Percentiles rank a stretch among this genome's conserved stretches.
These are phyloP conservation scores for Chytriomyces sp. DNA, from an alignment of 192 early-diverging fungal species.

Conservation along the genomic window DNA sequence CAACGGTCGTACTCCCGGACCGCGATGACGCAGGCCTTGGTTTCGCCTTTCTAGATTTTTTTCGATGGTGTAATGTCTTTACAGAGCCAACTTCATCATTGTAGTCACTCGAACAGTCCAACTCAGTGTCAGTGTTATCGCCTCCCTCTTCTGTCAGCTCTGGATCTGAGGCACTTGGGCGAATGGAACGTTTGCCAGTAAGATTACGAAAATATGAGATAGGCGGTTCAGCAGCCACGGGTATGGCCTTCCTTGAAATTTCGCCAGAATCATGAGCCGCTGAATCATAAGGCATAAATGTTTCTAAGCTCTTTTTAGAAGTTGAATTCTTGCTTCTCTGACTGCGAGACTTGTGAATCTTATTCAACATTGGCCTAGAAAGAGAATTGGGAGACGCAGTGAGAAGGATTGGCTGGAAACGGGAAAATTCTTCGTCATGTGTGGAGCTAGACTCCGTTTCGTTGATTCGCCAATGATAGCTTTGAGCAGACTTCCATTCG, in stretches of 20 bases:
- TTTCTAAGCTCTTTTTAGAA: too few relatives aligned
- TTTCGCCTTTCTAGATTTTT: not conserved
- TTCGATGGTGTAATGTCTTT: not conserved
- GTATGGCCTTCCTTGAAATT: not conserved
- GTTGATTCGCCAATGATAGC: slow-evolving; percentile 5
- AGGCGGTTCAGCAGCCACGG: slow-evolving; percentile 16
- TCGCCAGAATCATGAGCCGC: not conserved
- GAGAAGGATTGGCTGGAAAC: not conserved
- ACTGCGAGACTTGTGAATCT: too few relatives aligned
- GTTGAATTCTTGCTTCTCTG: too few relatives aligned
- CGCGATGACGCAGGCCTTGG: not conserved
- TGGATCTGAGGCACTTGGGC: not conserved
- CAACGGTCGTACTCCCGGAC: not conserved
- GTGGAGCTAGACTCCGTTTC: not conserved
- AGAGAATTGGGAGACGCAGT: not conserved
- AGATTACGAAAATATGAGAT: not conserved
- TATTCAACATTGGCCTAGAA: too few relatives aligned
- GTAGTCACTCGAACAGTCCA: not conserved
- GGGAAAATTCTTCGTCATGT: too few relatives aligned
- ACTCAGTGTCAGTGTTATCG: not conserved
- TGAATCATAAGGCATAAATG: not conserved
- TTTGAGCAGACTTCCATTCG: slow-evolving; percentile 18
- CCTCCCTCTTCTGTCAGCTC: not conserved
- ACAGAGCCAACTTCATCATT: not conserved
- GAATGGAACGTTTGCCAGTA: not conserved